Conservation (phyloP, 2,329 filamentous ascomycete species). For the Paramyrothecium roridum region DNA sequence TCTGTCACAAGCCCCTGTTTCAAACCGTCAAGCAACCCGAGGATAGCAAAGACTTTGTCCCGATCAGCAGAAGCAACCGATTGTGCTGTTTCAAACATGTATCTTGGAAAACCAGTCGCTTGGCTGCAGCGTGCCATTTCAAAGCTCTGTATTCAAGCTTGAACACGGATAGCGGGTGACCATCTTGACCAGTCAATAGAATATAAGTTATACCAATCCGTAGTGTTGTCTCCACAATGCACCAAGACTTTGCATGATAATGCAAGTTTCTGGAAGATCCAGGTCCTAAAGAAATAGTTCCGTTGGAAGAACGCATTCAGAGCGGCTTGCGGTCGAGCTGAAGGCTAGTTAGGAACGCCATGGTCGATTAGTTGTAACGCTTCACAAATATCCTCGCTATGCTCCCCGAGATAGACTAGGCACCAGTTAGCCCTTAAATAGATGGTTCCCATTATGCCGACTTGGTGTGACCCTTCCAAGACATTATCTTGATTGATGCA, state of each 20-base stretch:
- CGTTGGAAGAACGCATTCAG: background rate
- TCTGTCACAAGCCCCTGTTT: background rate
- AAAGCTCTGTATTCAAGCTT: background rate
- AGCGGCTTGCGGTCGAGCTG: background rate
- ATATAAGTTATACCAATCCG: background rate
- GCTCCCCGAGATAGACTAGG: background rate
- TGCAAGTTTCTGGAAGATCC: background rate
- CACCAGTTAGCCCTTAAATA: background rate
- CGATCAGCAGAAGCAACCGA: background rate
- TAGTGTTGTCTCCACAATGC: background rate
- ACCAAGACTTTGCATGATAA: background rate
- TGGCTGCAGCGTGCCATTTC: background rate
- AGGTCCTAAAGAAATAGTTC: background rate
- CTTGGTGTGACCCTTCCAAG: too few relatives aligned
- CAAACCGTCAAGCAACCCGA: background rate
- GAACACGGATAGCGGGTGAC: background rate
- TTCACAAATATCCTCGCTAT: background rate
- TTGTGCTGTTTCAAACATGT: background rate
- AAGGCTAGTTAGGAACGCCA: background rate
- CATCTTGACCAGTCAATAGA: background rate
- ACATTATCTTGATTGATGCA: too few relatives aligned
- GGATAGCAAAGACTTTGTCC: background rate
- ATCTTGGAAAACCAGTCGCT: background rate
- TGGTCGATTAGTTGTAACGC: background rate
- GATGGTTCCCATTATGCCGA: too few relatives aligned